Evolutionary conservation across 306 rosid genomes (phyloP), one percentile per base, ranked within the genome.

Genomic region (Castanea crenata): DNA sequence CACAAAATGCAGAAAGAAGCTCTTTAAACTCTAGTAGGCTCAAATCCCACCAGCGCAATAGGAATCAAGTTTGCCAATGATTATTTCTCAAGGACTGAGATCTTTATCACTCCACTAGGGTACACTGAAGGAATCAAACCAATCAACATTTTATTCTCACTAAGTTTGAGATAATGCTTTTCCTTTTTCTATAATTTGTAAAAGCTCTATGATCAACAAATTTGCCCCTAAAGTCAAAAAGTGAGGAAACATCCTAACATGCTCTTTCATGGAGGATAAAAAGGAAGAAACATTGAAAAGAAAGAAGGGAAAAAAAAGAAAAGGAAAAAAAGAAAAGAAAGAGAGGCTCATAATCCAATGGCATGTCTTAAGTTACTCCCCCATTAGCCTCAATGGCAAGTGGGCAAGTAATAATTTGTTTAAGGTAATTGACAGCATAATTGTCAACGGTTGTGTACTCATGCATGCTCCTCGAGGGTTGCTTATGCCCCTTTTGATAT

Each of bases 141-240:
- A 71, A 89, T 81, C 78, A 73, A 78, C 61, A 82, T 71, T 85
- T 83, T 83, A 85, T 73, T 84, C 72, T 68, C 83, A 80, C 84
- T 73, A 83, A 86, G 87, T 85, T 79, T 82, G 80, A 84, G 79
- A 73, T 78, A 72, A 38, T 67, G 86, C 83, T 73, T 86, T 72
- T 86, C 74, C 78, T 64, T 83, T 85, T 79, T 73, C 79, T 74
- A 69, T 79, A 80, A 73, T 52, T 81, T 78, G 88, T 78, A 41
- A 83, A 84, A 90, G 87, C 81, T 83, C 86, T 74, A 90, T 84
- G 88, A 88, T 88, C 86, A 83, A 79, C 89, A 77, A 85, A 76
- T 87, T 83, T 73, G 90, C 84, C 89, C 62, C 89, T 78, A 82
- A 89, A 89, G 92, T 89, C 91, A 92, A 92, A 92, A 91, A 82